Conservation (phyloP, 805 yeast genomes). For the Cyberlindnera euphorbiae region DNA sequence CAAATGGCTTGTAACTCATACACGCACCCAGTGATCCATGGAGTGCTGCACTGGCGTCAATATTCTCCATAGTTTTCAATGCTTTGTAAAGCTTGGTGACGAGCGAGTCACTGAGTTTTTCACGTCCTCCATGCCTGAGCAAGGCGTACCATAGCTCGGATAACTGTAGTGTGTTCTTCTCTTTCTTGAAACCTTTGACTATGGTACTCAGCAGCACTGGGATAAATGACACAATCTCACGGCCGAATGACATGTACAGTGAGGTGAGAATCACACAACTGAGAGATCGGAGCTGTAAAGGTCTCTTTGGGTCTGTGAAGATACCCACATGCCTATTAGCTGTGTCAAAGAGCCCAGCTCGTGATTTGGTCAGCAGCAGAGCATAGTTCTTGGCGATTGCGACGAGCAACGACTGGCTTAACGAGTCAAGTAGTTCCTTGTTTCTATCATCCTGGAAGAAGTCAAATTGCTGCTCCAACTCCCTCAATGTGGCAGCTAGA, state of each 20-base stretch:
- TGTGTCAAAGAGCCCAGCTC: slow-evolving; percentile 25
- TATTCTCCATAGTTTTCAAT: slow-evolving; percentile 17
- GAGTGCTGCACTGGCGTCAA: slow-evolving; percentile 15
- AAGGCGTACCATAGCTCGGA: slow-evolving; percentile 18
- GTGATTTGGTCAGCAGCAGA: slow-evolving; percentile 16
- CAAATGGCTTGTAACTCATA: slow-evolving; percentile 28
- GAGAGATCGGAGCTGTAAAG: slow-evolving; percentile 26
- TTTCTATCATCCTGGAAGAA: slow-evolving; percentile 22
- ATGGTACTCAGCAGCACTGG: slow-evolving; percentile 28
- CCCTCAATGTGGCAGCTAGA: slow-evolving; percentile 4
- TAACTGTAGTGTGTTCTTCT: slow-evolving; percentile 19
- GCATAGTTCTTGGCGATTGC: slow-evolving; percentile 23
- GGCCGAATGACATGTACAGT: slow-evolving; percentile 30
- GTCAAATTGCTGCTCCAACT: slow-evolving; percentile 18
- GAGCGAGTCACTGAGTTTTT: slow-evolving; percentile 14
- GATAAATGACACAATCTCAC: slow-evolving; percentile 29
- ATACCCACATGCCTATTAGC: slow-evolving; percentile 27
- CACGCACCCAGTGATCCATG: slow-evolving; percentile 14
- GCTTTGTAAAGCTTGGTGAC: slow-evolving; percentile 17
- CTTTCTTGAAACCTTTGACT: slow-evolving; percentile 32
- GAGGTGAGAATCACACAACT: slow-evolving; percentile 27
- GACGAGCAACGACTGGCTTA: slow-evolving; percentile 17
- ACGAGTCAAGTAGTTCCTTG: slow-evolving; percentile 6
- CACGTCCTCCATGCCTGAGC: slow-evolving; percentile 22
- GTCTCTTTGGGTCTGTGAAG: slow-evolving; percentile 25